phyloP scores from a whole-genome alignment of 2,329 filamentous ascomycete species.

The Pestalotiopsis sp. region DNA sequence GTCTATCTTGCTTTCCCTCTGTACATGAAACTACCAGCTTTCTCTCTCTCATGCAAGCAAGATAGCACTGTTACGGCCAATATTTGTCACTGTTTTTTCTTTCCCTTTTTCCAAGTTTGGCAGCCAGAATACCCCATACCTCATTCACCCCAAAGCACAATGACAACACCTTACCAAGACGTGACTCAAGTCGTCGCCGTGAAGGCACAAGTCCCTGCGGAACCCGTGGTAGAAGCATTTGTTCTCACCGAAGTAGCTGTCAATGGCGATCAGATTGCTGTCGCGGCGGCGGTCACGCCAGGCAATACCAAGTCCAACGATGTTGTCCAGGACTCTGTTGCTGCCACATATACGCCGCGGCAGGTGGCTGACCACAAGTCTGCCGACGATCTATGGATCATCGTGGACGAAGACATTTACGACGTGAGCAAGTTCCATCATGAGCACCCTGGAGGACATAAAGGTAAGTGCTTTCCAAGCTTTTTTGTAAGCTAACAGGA shows the following conservation, averaged over 20 bases:
- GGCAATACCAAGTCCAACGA: neutral
- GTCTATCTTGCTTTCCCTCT: too few relatives aligned
- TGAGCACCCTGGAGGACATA: slow-evolving; percentile 28
- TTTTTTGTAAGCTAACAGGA: neutral
- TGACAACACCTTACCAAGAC: neutral
- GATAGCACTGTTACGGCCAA: too few relatives aligned
- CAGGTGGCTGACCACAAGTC: slow-evolving; percentile 23
- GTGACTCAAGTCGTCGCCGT: neutral
- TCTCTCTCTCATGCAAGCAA: too few relatives aligned
- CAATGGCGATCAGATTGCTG: neutral
- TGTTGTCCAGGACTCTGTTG: neutral
- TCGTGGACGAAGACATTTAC: slow-evolving; percentile 27
- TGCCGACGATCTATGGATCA: slow-evolving; percentile 25
- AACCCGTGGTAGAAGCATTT: neutral
- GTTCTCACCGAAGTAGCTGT: neutral
- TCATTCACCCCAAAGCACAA: neutral
- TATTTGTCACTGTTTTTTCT: too few relatives aligned
- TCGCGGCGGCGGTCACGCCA: neutral
- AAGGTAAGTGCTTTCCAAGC: slow-evolving; percentile 16
- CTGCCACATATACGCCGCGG: neutral
- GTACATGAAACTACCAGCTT: too few relatives aligned
- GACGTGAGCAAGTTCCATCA: slow-evolving; percentile 26
- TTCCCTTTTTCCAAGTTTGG: too few relatives aligned
- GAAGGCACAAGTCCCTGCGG: neutral
- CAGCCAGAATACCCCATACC: neutral